Conservation (phyloP, 177 flowering plant species). For the Vitis hybrid region DNA sequence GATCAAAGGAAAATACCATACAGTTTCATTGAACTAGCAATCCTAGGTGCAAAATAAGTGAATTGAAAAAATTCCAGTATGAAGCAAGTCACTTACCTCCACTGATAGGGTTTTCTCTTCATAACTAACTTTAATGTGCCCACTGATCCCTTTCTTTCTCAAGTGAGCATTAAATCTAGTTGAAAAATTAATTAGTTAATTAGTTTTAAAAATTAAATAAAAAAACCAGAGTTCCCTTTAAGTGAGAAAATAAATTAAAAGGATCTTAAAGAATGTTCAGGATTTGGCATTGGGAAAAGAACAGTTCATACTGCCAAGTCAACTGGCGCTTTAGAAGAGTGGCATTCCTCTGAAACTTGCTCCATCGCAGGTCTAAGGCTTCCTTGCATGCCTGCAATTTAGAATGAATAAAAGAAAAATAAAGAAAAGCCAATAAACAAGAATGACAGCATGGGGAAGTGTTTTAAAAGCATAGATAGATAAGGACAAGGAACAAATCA, state of each 20-base stretch:
- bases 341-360: conserved; percentile 71
- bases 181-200: conserved; percentile 1
- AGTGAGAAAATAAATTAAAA: not conserved
- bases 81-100: conserved; percentile 51
- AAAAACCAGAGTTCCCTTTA: not conserved
- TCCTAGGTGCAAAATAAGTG: not conserved
- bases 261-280: not conserved
- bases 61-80: not conserved
- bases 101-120: conserved; percentile 73
- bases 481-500: too few species aligned
- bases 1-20: not conserved
- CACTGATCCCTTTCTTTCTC: conserved; percentile 82
- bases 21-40: not conserved
- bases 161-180: conserved; percentile 79
- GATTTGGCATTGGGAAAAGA: not conserved
- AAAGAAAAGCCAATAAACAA: not conserved
- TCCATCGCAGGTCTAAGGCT: conserved; percentile 59
- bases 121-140: conserved; percentile 61
- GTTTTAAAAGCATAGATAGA: too few species aligned
- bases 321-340: conserved; percentile 57
- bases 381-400: conserved; percentile 59
- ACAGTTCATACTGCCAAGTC: conserved; percentile 75
- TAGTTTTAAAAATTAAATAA: not conserved
- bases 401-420: not conserved
- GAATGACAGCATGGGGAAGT: not conserved